These are phyloP conservation scores for Trichoderma asperelloides DNA, from an alignment of 495 filamentous ascomycete genomes.

Conservation along the genomic window DNA sequence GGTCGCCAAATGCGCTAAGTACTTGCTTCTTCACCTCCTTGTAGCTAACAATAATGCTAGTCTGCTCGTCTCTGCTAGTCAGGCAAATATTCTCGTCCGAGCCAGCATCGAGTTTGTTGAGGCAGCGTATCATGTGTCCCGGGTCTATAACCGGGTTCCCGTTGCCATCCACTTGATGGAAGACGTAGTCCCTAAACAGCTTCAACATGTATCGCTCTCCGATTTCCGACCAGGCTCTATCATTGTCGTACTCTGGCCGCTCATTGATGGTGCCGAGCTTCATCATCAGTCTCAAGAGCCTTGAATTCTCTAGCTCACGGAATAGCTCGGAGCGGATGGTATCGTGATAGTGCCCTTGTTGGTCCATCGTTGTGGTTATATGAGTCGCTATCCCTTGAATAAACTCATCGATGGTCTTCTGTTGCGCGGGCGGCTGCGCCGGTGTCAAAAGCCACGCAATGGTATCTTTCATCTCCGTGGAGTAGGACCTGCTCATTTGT, in stretches of 20 bases:
- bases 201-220: constrained; percentile 87
- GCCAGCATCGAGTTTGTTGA: constrained; percentile 91
- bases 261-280: constrained; percentile 85
- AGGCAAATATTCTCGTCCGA: constrained; percentile 76
- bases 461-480: constrained; percentile 60
- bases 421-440: constrained; percentile 34
- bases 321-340: constrained; percentile 47
- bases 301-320: constrained; percentile 84
- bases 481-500: constrained; percentile 62
- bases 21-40: constrained; percentile 76
- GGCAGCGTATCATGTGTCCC: constrained; percentile 69
- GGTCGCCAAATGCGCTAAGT: constrained; percentile 69
- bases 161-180: constrained; percentile 82
- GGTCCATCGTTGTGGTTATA: constrained; percentile 60
- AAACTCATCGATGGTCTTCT: constrained; percentile 67
- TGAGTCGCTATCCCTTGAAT: constrained; percentile 67
- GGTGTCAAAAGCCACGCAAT: constrained; percentile 66
- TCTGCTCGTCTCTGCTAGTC: constrained; percentile 83
- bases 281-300: constrained; percentile 68
- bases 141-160: constrained; percentile 74
- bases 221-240: constrained; percentile 74
- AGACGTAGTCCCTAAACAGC: constrained; percentile 93
- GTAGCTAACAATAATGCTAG: constrained; percentile 75
- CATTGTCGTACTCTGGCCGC: constrained; percentile 71
- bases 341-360: constrained; percentile 71